Evolutionary conservation across 2,329 filamentous ascomycete genomes (phyloP), one percentile per base, ranked within the genome.

Genomic region (Clarireedia homoeocarpa): DNA sequence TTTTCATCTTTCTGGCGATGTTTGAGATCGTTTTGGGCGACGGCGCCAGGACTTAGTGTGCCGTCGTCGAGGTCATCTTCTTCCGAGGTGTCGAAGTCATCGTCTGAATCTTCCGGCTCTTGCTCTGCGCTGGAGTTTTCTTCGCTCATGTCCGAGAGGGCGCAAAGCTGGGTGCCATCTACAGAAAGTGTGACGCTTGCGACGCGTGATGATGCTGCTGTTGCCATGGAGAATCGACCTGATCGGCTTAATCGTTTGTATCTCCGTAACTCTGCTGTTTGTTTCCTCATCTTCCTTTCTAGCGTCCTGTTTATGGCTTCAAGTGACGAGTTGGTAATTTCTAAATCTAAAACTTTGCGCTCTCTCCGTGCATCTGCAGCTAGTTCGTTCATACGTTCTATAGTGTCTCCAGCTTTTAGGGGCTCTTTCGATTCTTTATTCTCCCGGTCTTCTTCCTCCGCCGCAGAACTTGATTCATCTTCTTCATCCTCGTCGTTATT

Each of bases 241-340:
- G 89, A 84, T 20, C 92, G 82, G 40, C 89, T 95, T 50, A 97
- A 75, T n/a, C 94, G 84, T 51, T 89, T 83, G 69, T 86, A 97
- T 45, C 92, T 81, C 56, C 94, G 85, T 34, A 99, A 71, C 68
- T 99, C 94, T 1, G 88, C 82, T 39, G 88, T 92, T 66, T 97
- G 92, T 69, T 95, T 95, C 26, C 91, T 84, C 65, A 99, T 79
- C 69, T 97, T 90, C 24, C 90, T 83, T 72, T 99, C 94, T 0
- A 99, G 75, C 0, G 91, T 94, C 53, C 91, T 81, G 69, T 99
- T 99, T 73, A 99, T 97, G 42, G 94, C 94, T 56, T 96, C 82
- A 3, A 99, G 79, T 1, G 91, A 96, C 1, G 90, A 94, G 67
- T 99, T 99, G 55, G 88, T 96, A 61, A 99, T 99, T 69, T 99